phyloP scores from a whole-genome alignment of 139 green algal species.

The Diplosphaera chodatii region DNA sequence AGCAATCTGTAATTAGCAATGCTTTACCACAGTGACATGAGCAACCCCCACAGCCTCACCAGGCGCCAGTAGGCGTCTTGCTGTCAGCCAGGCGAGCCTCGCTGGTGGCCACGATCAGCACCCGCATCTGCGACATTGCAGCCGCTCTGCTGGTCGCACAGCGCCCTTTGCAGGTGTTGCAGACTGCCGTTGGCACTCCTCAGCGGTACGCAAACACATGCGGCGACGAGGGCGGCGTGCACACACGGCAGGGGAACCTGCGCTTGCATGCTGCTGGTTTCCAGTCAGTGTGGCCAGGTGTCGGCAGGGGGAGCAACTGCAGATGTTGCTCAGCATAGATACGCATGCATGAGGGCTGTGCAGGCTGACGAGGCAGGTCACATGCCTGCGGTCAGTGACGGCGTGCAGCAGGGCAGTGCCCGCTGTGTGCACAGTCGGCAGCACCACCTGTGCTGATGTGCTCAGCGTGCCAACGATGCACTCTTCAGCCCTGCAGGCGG shows the following conservation, averaged over 20 bases:
- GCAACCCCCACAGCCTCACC: too few relatives aligned
- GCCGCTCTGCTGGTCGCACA: too few relatives aligned
- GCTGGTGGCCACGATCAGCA: not conserved
- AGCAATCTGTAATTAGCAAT: too few relatives aligned
- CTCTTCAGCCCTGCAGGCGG: not conserved
- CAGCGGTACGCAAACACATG: not conserved
- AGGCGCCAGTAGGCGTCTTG: not conserved
- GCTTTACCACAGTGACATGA: too few relatives aligned
- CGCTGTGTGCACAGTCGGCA: not conserved
- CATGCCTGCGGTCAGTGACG: not conserved
- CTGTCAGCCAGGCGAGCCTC: not conserved
- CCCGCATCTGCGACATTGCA: not conserved
- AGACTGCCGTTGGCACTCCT: too few relatives aligned
- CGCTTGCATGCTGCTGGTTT: too few relatives aligned
- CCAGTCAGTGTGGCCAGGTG: too few relatives aligned
- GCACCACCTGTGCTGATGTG: not conserved
- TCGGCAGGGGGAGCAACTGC: too few relatives aligned
- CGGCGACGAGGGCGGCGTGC: not conserved
- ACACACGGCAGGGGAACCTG: not conserved
- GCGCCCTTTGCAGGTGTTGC: too few relatives aligned
- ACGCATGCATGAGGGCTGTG: too few relatives aligned
- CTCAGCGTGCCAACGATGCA: not conserved
- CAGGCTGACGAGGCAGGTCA: too few relatives aligned
- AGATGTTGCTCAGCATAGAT: too few relatives aligned
- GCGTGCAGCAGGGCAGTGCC: not conserved